phyloP scores from a whole-genome alignment of 1,284 basidiomycete species.

The Leucocoprinus gongylophorus region DNA sequence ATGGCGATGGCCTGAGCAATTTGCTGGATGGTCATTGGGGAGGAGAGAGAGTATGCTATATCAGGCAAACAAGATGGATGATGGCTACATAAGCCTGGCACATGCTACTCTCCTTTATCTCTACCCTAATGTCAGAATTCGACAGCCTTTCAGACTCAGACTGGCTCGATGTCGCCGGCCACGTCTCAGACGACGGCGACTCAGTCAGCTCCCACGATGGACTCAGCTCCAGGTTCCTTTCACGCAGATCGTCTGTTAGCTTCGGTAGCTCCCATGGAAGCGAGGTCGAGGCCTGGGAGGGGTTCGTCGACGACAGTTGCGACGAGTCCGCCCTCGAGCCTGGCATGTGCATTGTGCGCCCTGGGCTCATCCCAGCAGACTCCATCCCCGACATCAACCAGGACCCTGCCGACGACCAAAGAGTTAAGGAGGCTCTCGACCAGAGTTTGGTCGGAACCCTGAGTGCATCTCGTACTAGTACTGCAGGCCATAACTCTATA shows the following conservation, averaged over 20 bases:
- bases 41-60: too few relatives aligned
- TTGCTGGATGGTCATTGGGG: conserved; percentile 63
- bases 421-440: conserved; percentile 63
- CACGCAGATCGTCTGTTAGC: conserved; percentile 62
- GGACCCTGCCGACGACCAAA: conserved; percentile 46
- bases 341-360: conserved; percentile 27
- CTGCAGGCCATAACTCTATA: conserved; percentile 47
- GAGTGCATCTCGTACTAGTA: conserved; percentile 59
- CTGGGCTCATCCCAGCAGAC: conserved; percentile 25
- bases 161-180: conserved; percentile 69
- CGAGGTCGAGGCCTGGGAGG: conserved; percentile 69
- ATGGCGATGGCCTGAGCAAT: conserved; percentile 79
- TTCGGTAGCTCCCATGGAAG: conserved; percentile 54
- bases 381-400: conserved; percentile 22
- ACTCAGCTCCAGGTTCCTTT: conserved; percentile 52
- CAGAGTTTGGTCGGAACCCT: conserved; percentile 74
- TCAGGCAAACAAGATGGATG: conserved; percentile 2
- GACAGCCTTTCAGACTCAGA: conserved; percentile 69
- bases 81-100: neutral
- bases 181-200: conserved; percentile 58
- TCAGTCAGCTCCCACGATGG: conserved; percentile 54
- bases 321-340: conserved; percentile 38
- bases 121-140: conserved; percentile 45
- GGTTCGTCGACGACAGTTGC: conserved; percentile 52
- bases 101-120: conserved; percentile 18